phyloP scores from a whole-genome alignment of 352 stramenopile genomes.

The Globisporangium abappressorium region DNA sequence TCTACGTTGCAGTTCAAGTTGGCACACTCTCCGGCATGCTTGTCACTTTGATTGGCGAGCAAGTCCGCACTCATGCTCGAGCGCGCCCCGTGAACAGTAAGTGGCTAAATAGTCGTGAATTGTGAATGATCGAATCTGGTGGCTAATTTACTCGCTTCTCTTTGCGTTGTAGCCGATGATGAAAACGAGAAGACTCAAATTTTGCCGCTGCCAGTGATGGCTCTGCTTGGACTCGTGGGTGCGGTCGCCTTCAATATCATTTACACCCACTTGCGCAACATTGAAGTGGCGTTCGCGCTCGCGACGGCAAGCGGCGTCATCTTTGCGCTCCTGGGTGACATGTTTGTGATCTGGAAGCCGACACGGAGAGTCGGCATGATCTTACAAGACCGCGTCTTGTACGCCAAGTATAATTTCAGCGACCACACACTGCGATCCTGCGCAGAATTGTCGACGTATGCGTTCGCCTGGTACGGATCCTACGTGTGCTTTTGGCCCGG shows the following conservation, averaged over 20 bases:
- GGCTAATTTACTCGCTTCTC: background rate
- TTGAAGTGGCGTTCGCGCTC: conserved; percentile 80
- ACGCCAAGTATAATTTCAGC: conserved; percentile 54
- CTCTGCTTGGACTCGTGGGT: conserved; percentile 68
- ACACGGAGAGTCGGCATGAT: conserved; percentile 77
- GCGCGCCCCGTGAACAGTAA: conserved; percentile 42
- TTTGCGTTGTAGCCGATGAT: conserved; percentile 24
- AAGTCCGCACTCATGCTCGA: conserved; percentile 55
- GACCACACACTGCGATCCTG: conserved; percentile 51
- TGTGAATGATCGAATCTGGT: background rate
- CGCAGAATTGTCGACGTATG: conserved; percentile 55
- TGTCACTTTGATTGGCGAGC: conserved; percentile 75
- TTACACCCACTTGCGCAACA: conserved; percentile 78
- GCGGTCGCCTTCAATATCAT: conserved; percentile 87
- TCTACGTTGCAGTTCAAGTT: conserved; percentile 79
- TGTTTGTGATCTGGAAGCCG: conserved; percentile 85
- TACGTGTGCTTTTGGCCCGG: conserved; percentile 67
- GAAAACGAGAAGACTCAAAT: conserved; percentile 64
- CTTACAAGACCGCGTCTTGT: conserved; percentile 74
- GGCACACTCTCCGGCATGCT: conserved; percentile 80
- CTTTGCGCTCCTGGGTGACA: conserved; percentile 74
- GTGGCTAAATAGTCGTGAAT: background rate
- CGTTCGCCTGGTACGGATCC: conserved; percentile 54
- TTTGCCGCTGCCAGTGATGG: conserved; percentile 79
- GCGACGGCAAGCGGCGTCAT: conserved; percentile 73